These are phyloP conservation scores for Pseudogymnoascus sp. DNA, from an alignment of 2,329 filamentous ascomycete species.

Conservation along the genomic window DNA sequence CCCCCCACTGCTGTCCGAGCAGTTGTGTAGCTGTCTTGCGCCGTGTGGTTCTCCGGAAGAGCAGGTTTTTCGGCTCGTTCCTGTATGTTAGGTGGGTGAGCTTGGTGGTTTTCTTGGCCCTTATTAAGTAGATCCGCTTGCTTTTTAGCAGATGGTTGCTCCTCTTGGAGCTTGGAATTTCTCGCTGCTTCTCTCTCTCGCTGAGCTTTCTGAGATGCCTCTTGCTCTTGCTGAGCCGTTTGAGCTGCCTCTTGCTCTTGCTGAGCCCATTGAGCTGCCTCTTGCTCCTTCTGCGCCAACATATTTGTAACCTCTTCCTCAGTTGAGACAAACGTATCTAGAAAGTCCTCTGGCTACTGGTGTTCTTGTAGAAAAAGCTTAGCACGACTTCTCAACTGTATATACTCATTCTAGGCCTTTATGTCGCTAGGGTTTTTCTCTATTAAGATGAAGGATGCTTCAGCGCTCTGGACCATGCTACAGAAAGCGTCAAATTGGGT, in stretches of 20 bases:
- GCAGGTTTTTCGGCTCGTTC: neutral
- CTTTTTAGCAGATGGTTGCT: neutral
- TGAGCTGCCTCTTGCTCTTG: neutral
- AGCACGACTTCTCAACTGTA: neutral
- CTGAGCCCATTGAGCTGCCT: neutral
- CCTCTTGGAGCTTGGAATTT: neutral
- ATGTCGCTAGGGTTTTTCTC: neutral
- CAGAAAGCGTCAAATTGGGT: neutral
- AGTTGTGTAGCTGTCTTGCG: neutral
- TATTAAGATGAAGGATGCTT: neutral
- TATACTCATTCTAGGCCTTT: neutral
- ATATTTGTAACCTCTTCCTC: neutral
- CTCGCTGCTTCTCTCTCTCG: neutral
- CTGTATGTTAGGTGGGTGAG: neutral
- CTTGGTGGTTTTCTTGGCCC: neutral
- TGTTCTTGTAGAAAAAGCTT: neutral
- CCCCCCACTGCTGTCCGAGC: neutral
- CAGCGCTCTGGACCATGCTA: neutral
- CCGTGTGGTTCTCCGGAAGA: neutral
- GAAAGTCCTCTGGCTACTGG: neutral
- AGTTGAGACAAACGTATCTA: neutral
- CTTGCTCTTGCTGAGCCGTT: neutral
- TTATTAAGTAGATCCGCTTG: neutral
- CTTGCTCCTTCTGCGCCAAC: too few species aligned
- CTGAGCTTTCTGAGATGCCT: too few species aligned